A percentile compares a stretch with the other conserved stretches of the same genome.
phyloP scores from a whole-genome alignment of 257 asterid genomes.

The Primulina huaijiensis region DNA sequence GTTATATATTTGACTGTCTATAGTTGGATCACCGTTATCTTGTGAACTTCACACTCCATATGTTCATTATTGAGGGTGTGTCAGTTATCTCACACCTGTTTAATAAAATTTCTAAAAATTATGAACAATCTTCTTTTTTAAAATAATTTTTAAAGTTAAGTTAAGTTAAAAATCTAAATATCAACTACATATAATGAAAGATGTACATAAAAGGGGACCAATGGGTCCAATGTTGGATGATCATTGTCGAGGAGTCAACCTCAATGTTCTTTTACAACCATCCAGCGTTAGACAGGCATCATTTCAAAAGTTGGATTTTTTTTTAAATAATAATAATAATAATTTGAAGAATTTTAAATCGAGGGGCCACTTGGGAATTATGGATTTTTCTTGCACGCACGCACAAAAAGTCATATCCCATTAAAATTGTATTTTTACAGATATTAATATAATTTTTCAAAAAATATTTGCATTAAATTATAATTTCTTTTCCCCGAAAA shows the following conservation, averaged over 20 bases:
- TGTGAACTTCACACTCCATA: too few species aligned
- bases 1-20: too few species aligned
- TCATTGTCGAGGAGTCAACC: constrained; percentile 75
- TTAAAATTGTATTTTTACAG: constrained; percentile 21
- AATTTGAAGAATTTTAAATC: neutral
- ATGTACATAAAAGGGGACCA: constrained; percentile 60
- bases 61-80: too few species aligned
- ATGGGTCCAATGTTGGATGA: constrained; percentile 59
- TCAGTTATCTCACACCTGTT: too few species aligned
- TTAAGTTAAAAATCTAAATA: too few species aligned
- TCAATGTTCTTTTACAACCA: constrained; percentile 51
- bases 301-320: constrained; percentile 30
- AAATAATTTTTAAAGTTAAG: too few species aligned
- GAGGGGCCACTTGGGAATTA: constrained; percentile 7
- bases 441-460: constrained; percentile 11
- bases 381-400: constrained; percentile 71
- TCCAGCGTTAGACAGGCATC: constrained; percentile 51
- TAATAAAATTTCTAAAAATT: too few species aligned
- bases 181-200: constrained; percentile 28
- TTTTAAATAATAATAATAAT: neutral
- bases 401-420: constrained; percentile 55
- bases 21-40: too few species aligned
- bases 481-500: too few species aligned
- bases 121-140: too few species aligned
- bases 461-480: neutral